Evolutionary conservation across 2,329 filamentous ascomycete genomes (phyloP), one percentile per base, ranked within the genome.

Genomic region (Hypoxylon sp.): DNA sequence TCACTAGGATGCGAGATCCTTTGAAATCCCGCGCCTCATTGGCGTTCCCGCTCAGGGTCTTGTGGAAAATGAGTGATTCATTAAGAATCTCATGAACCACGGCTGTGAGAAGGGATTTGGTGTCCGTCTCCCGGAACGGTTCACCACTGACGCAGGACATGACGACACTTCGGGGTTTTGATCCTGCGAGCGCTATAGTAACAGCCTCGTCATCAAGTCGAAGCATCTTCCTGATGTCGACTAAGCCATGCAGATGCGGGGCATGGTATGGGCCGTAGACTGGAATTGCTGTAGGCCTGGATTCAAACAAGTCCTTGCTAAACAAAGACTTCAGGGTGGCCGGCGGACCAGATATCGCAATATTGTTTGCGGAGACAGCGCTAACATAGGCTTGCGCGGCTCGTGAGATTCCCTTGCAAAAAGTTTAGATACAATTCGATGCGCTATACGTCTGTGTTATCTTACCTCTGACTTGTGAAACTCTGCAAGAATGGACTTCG

Each of bases 241-340:
- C 75, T 14, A 72, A 68, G 0, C 77, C 77, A 70, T 87, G 81
- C n/a, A 87, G 77, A 72, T 87, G 84, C 2, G 81, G 66, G 36
- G 86, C 84, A 71, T 88, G 86, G 70, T 87, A 88, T 5, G 86
- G 85, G 0, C 83, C 86, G 66, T 84, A 83, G 24, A 88, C 81
- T 0, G 85, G 83, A 54, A 87, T 81, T 1, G 80, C 76, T n/a
- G 80, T 81, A 12, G 80, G 78, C 67, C 80, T 81, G 32, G 77
- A 75, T 5, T 80, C 77, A 32, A 82, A 79, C 44, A 79, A 69
- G 12, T 79, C 73, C 28, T 78, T 76, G 46, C 77, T 75, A 57
- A 80, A 78, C 24, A 88, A 75, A 3, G 76, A 72, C 58, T 79
- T 78, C 24, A 87, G 76, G 0, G 82, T 84, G 1, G 77, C 70